phyloP scores from a whole-genome alignment of 2,329 filamentous ascomycete species.

The Xylariaceae sp. region DNA sequence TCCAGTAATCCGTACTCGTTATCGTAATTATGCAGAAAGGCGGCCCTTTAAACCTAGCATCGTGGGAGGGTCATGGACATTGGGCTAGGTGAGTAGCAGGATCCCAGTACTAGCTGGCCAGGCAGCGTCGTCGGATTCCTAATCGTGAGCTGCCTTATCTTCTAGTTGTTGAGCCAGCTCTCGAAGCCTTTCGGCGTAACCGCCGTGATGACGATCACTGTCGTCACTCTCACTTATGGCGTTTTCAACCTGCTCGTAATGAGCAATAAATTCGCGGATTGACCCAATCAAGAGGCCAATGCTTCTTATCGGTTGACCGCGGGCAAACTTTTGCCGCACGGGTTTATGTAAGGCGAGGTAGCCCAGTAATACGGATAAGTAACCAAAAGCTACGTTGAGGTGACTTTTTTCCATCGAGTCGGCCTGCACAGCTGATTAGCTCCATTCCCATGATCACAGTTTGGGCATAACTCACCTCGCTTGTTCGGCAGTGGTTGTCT shows the following conservation, averaged over 20 bases:
- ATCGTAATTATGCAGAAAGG: constrained; percentile 20
- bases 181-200: constrained; percentile 39
- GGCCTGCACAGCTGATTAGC: constrained; percentile 44
- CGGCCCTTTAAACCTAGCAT: constrained; percentile 11
- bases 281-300: constrained; percentile 47
- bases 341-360: constrained; percentile 63
- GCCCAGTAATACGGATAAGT: constrained; percentile 77
- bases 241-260: constrained; percentile 49
- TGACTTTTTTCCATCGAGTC: constrained; percentile 71
- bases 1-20: constrained; percentile 18
- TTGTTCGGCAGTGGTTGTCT: constrained; percentile 60
- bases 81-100: constrained; percentile 3
- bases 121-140: neutral
- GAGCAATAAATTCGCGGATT: constrained; percentile 51
- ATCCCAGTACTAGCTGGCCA: neutral
- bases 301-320: constrained; percentile 41
- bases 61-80: neutral
- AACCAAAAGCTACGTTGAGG: constrained; percentile 79
- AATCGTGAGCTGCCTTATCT: constrained; percentile 28
- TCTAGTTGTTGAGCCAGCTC: constrained; percentile 39
- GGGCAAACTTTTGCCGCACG: constrained; percentile 42
- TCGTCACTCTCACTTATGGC: constrained; percentile 33
- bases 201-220: constrained; percentile 30
- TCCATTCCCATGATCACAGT: constrained; percentile 1
- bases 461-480: constrained; percentile 56